Conservation (phyloP, 306 rosid genomes). For the Oxytropis ochrocephala region DNA sequence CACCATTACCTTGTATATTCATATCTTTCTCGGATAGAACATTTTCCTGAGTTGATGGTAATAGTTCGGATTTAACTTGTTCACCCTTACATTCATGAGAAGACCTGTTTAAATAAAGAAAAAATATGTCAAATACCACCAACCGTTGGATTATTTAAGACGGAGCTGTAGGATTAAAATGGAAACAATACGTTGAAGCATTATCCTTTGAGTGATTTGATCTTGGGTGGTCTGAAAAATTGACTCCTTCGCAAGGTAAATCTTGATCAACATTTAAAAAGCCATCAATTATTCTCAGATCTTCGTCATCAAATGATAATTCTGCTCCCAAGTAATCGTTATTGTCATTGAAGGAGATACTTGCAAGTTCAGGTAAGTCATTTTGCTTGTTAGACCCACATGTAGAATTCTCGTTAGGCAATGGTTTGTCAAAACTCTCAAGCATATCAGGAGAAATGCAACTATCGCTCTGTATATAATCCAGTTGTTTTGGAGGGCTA, state of each 20-base stretch:
- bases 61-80: constrained; percentile 42
- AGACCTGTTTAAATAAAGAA: constrained; percentile 28
- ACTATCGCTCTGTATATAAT: constrained; percentile 55
- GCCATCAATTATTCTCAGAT: constrained; percentile 29
- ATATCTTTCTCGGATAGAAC: constrained; percentile 44
- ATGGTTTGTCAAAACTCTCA: constrained; percentile 24
- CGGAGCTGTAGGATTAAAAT: neutral
- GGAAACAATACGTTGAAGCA: constrained; percentile 47
- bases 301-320: constrained; percentile 34
- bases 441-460: constrained; percentile 55
- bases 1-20: constrained; percentile 35
- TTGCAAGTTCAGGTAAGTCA: constrained; percentile 47
- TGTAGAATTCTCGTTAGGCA: constrained; percentile 33
- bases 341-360: constrained; percentile 43
- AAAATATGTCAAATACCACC: constrained; percentile 3
- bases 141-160: neutral
- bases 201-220: constrained; percentile 28
- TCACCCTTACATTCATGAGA: constrained; percentile 33
- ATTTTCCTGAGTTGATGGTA: constrained; percentile 51
- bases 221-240: constrained; percentile 37
- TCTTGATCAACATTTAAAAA: constrained; percentile 59
- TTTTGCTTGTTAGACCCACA: constrained; percentile 45
- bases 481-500: constrained; percentile 58
- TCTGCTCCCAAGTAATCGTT: constrained; percentile 42
- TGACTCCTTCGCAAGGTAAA: constrained; percentile 47